phyloP scores from a whole-genome alignment of 305 asterid species.

The Plantago coronopus region DNA sequence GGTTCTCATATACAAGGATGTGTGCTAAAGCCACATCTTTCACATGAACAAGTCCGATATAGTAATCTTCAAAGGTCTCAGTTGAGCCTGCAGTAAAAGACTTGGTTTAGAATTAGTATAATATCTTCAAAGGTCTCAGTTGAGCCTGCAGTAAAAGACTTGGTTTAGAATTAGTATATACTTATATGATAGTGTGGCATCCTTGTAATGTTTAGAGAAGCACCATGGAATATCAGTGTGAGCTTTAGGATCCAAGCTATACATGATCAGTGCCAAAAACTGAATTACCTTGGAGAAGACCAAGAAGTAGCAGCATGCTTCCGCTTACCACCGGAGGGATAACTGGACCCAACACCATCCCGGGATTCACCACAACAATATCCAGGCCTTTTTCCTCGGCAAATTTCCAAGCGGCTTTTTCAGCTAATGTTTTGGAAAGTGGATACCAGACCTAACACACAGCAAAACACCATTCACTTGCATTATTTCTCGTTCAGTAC shows the following conservation, averaged over 20 bases:
- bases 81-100: slow-evolving; percentile 46
- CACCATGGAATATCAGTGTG: no score
- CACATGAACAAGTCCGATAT: slow-evolving; percentile 78
- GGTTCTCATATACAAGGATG: slow-evolving; percentile 67
- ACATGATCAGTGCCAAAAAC: neutral
- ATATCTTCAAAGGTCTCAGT: slow-evolving; percentile 50
- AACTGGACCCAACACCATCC: slow-evolving; percentile 62
- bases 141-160: slow-evolving; percentile 39
- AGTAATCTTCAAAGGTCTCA: slow-evolving; percentile 48
- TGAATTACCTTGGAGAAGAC: slow-evolving; percentile 58
- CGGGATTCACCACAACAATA: slow-evolving; percentile 70
- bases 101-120: no score
- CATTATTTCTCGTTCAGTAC: neutral
- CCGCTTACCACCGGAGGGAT: slow-evolving; percentile 53
- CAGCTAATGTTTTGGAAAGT: slow-evolving; percentile 62
- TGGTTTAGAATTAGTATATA: no score
- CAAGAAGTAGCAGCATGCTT: slow-evolving; percentile 57
- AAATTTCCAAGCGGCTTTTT: slow-evolving; percentile 74
- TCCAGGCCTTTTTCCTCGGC: slow-evolving; percentile 52
- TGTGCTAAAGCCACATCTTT: slow-evolving; percentile 88
- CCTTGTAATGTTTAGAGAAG: no score
- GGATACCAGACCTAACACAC: slow-evolving; percentile 59
- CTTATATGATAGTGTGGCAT: no score
- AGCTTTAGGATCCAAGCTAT: neutral
- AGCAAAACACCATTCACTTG: slow-evolving; percentile 1